These are phyloP conservation scores for Penicillium cataractarum DNA, from an alignment of 495 filamentous ascomycete genomes.

Conservation along the genomic window DNA sequence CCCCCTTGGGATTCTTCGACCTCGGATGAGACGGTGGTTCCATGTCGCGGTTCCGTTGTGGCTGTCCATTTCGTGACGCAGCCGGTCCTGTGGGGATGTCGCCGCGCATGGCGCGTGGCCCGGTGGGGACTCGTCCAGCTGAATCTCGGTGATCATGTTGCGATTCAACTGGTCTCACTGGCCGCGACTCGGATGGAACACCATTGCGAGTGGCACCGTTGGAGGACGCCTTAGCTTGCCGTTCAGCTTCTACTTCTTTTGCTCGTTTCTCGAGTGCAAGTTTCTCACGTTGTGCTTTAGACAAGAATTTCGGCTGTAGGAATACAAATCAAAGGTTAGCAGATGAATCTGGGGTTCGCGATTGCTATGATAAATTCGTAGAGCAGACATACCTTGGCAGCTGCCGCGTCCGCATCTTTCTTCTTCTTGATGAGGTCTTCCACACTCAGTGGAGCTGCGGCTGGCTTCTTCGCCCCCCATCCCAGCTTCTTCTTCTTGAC, in stretches of 20 bases:
- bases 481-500: conserved; percentile 60
- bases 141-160: conserved; percentile 15
- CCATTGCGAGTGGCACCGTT: conserved; percentile 40
- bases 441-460: conserved; percentile 64
- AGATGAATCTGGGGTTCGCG: not conserved
- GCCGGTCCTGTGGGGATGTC: conserved; percentile 58
- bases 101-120: conserved; percentile 73
- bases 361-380: not conserved
- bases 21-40: conserved; percentile 53
- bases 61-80: conserved; percentile 48
- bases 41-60: conserved; percentile 57
- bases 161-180: conserved; percentile 1
- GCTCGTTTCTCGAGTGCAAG: conserved; percentile 81
- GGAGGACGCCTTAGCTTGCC: conserved; percentile 39
- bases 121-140: conserved; percentile 64
- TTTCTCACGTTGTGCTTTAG: conserved; percentile 85
- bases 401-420: conserved; percentile 75
- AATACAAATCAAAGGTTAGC: not conserved
- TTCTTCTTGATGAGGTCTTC: conserved; percentile 80
- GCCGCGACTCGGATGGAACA: conserved; percentile 5
- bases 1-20: conserved; percentile 40
- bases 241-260: conserved; percentile 79
- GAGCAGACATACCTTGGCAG: conserved; percentile 62
- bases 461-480: conserved; percentile 50
- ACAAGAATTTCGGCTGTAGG: conserved; percentile 82